Percentiles rank a stretch among this genome's conserved stretches.
Conservation (phyloP, 257 asterid species). For the Solanum etuberosum region DNA sequence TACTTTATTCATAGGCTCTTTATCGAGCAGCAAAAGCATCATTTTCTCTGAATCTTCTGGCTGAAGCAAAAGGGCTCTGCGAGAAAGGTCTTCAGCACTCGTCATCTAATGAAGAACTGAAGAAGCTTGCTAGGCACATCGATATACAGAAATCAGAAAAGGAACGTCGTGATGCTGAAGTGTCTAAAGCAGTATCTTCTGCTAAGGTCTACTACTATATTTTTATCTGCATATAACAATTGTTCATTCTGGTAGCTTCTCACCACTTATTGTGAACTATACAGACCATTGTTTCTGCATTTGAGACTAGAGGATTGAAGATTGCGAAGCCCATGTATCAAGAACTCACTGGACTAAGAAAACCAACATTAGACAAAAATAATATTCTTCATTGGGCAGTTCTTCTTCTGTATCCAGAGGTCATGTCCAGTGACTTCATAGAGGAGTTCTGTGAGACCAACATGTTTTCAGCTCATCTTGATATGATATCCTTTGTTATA, state of each 20-base stretch:
- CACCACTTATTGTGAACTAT: conserved; percentile 11
- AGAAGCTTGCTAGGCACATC: conserved; percentile 57
- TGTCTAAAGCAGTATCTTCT: conserved; percentile 46
- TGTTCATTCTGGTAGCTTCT: neutral
- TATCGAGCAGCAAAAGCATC: conserved; percentile 87
- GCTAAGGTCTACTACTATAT: conserved; percentile 45
- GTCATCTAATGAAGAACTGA: conserved; percentile 62
- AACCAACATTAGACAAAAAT: conserved; percentile 52
- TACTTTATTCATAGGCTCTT: conserved; percentile 39
- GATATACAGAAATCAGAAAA: conserved; percentile 31
- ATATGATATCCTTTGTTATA: conserved; percentile 66
- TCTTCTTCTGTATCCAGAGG: conserved; percentile 74
- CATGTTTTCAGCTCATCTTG: conserved; percentile 65
- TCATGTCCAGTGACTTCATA: conserved; percentile 83
- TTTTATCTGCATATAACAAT: neutral
- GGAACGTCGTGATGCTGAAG: conserved; percentile 39
- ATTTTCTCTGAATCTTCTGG: conserved; percentile 53
- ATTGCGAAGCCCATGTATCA: conserved; percentile 76
- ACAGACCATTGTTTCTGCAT: conserved; percentile 62
- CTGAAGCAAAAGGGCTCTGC: conserved; percentile 61
- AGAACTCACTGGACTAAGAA: conserved; percentile 77
- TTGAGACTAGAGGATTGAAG: conserved; percentile 56
- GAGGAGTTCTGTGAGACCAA: conserved; percentile 94
- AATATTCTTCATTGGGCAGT: conserved; percentile 95
- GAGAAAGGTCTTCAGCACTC: conserved; percentile 62